phyloP scores from a whole-genome alignment of 768 basidiomycete species.

The Coprinopsis cinerea region DNA sequence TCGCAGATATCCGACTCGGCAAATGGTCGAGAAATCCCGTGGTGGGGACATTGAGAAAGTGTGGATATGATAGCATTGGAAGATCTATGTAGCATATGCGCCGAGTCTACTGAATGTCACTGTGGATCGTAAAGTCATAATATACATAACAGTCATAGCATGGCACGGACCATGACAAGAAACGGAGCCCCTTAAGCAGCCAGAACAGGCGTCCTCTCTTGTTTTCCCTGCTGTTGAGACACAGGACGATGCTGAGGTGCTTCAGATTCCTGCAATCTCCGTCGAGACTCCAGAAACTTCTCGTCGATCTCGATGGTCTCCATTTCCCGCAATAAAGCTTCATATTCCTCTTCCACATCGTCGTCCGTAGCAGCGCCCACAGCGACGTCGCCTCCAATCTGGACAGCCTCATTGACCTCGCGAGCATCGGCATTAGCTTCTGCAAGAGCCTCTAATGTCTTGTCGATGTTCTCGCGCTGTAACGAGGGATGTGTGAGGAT shows the following conservation, averaged over 20 bases:
- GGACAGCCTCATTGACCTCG: conserved; percentile 78
- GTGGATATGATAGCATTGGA: too few relatives aligned
- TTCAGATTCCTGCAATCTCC: not conserved
- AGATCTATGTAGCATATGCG: too few relatives aligned
- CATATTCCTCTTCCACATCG: conserved; percentile 61
- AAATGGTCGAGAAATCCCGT: too few relatives aligned
- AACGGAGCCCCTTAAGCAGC: not conserved
- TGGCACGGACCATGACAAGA: not conserved
- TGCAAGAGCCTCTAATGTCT: conserved; percentile 83
- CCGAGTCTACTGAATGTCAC: too few relatives aligned
- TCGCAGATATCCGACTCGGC: not conserved
- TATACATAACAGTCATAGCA: not conserved
- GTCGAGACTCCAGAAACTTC: not conserved
- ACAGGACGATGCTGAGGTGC: not conserved
- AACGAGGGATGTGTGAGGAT: conserved; percentile 80
- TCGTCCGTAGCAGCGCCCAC: conserved; percentile 40
- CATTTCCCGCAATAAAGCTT: conserved; percentile 39
- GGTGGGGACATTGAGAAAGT: too few relatives aligned
- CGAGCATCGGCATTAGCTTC: conserved; percentile 76
- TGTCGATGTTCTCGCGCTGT: conserved; percentile 71
- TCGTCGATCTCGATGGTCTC: conserved; percentile 12
- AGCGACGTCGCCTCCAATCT: conserved; percentile 58
- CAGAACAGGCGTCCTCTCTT: not conserved
- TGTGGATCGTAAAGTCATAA: too few relatives aligned
- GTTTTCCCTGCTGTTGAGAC: not conserved